phyloP scores from a whole-genome alignment of 2,329 filamentous ascomycete species.

The Botrytis pseudocinerea region DNA sequence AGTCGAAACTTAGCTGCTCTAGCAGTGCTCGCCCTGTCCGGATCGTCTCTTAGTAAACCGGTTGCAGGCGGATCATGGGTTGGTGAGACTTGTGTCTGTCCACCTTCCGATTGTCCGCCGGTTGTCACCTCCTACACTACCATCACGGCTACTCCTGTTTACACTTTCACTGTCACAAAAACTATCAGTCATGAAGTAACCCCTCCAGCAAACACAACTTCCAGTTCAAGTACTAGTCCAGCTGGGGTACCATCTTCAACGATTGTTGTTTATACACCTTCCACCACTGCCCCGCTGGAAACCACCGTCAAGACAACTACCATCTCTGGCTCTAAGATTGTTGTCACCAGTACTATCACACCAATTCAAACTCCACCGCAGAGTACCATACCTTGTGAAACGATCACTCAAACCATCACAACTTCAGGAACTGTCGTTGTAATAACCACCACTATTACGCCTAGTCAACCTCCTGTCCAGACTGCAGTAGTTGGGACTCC shows the following conservation, averaged over 20 bases:
- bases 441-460: neutral
- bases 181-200: neutral
- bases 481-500: neutral
- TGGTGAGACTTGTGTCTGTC: conserved; percentile 16
- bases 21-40: conserved; percentile 20
- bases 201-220: neutral
- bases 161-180: conserved; percentile 16
- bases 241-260: neutral
- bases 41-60: conserved; percentile 22
- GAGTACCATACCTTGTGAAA: conserved; percentile 4
- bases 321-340: conserved; percentile 4
- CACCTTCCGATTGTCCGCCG: neutral
- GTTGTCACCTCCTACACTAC: conserved; percentile 21
- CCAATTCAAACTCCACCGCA: neutral
- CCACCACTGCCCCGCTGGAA: neutral
- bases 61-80: conserved; percentile 16
- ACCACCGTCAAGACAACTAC: neutral
- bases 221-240: neutral
- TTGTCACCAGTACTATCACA: conserved; percentile 5
- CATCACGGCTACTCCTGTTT: conserved; percentile 7
- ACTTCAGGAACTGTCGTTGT: conserved; percentile 7
- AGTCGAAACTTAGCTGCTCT: conserved; percentile 9
- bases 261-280: neutral
- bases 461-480: neutral
- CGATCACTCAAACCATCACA: neutral